These are phyloP conservation scores for Raphanus hybrid DNA, from an alignment of 441 rosid genomes.

Conservation along the genomic window DNA sequence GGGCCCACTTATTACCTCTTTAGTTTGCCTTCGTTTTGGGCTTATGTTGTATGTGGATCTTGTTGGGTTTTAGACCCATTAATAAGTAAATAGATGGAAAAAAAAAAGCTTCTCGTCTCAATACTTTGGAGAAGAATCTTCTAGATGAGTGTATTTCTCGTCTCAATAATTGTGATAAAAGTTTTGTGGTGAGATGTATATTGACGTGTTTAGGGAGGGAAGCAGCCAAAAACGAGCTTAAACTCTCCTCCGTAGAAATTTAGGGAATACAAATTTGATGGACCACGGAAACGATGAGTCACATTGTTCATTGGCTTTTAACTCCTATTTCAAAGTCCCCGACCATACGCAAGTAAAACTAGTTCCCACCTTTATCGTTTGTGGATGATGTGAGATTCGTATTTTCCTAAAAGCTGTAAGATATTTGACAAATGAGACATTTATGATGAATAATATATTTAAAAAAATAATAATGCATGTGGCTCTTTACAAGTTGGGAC, in stretches of 20 bases:
- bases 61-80: no score
- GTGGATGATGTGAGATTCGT: neutral
- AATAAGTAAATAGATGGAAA: no score
- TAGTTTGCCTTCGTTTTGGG: no score
- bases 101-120: no score
- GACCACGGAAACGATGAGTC: conserved; percentile 3
- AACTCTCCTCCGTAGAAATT: neutral
- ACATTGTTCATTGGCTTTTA: neutral
- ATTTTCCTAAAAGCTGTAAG: neutral
- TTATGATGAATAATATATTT: neutral
- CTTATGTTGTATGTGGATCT: no score
- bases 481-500: neutral
- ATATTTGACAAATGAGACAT: neutral
- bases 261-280: neutral
- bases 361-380: conserved; percentile 3
- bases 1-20: no score
- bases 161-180: conserved; percentile 1
- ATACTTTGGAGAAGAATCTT: neutral
- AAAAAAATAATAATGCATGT: neutral
- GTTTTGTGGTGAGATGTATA: conserved; percentile 5
- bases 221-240: neutral
- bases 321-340: neutral
- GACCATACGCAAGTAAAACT: neutral
- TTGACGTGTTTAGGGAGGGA: neutral
- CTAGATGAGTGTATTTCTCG: neutral